Evolutionary conservation across 306 rosid species (phyloP).

Genomic region (Albizia julibrissin): DNA sequence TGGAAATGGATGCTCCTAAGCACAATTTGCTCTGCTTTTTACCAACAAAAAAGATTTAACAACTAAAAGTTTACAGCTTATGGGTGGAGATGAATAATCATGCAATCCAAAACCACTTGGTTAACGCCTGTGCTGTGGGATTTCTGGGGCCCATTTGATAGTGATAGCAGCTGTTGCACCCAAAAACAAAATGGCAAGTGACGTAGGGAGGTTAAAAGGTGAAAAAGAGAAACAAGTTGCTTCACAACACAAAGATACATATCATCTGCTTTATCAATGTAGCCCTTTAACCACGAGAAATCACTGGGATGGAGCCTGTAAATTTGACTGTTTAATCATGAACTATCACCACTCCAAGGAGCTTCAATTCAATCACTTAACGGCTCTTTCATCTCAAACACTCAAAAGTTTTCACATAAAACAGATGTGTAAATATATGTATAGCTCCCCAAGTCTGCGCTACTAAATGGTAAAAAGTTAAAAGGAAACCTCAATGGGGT

Average conservation of each 20-base stretch:
- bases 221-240: neutral
- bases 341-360: constrained; percentile 1
- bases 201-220: constrained; percentile 25
- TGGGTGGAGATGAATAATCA: constrained; percentile 19
- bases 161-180: neutral
- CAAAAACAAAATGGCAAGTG: constrained; percentile 24
- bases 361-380: neutral
- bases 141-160: constrained; percentile 34
- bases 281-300: constrained; percentile 20
- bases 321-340: constrained; percentile 23
- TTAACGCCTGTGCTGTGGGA: neutral
- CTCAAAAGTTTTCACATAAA: constrained; percentile 1
- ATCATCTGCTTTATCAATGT: neutral
- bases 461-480: neutral
- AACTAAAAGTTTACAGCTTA: constrained; percentile 16
- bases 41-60: constrained; percentile 11
- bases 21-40: constrained; percentile 20
- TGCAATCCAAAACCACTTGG: neutral
- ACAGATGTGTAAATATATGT: neutral
- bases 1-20: constrained; percentile 20
- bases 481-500: neutral
- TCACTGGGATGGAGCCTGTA: constrained; percentile 41
- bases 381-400: neutral
- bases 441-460: too few species aligned
- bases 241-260: neutral